Percentiles rank a stretch among this genome's conserved stretches.
These are phyloP conservation scores for Hypoxylon sp. DNA, from an alignment of 2,329 filamentous ascomycete genomes.

Conservation along the genomic window DNA sequence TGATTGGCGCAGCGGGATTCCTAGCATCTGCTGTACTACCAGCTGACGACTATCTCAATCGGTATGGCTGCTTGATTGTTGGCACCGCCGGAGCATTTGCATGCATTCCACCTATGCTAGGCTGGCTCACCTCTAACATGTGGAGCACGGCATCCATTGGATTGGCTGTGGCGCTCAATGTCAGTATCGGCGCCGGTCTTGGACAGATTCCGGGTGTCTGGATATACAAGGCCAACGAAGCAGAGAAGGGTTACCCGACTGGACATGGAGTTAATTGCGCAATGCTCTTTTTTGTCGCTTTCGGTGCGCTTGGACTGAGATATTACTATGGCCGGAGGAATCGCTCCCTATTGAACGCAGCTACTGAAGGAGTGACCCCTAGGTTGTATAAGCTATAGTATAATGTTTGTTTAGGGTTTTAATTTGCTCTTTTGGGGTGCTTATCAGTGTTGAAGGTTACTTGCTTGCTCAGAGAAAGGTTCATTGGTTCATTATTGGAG, in stretches of 20 bases:
- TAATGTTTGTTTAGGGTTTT: conserved; percentile 30
- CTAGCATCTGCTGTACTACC: conserved; percentile 75
- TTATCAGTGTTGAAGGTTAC: not conserved
- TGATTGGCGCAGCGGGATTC: conserved; percentile 65
- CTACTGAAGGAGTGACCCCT: conserved; percentile 53
- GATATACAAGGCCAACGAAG: conserved; percentile 78
- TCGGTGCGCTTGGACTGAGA: conserved; percentile 59
- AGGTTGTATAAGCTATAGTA: conserved; percentile 59
- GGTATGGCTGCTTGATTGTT: conserved; percentile 80
- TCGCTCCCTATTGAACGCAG: conserved; percentile 53
- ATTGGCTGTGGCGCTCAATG: conserved; percentile 78
- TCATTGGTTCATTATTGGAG: not conserved
- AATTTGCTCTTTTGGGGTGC: not conserved
- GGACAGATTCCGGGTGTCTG: conserved; percentile 81
- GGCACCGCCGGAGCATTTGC: conserved; percentile 77
- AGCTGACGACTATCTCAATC: conserved; percentile 68
- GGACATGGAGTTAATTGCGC: conserved; percentile 73
- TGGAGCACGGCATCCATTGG: conserved; percentile 75
- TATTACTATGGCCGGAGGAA: conserved; percentile 69
- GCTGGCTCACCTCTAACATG: conserved; percentile 79
- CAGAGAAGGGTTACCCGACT: conserved; percentile 73
- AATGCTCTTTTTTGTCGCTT: conserved; percentile 53
- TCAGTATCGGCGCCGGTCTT: conserved; percentile 74
- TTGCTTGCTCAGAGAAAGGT: not conserved
- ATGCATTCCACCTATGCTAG: conserved; percentile 77